Base-by-base conservation (phyloP, 352 stramenopile genomes). In the Plasmopara halstedii region DNA sequence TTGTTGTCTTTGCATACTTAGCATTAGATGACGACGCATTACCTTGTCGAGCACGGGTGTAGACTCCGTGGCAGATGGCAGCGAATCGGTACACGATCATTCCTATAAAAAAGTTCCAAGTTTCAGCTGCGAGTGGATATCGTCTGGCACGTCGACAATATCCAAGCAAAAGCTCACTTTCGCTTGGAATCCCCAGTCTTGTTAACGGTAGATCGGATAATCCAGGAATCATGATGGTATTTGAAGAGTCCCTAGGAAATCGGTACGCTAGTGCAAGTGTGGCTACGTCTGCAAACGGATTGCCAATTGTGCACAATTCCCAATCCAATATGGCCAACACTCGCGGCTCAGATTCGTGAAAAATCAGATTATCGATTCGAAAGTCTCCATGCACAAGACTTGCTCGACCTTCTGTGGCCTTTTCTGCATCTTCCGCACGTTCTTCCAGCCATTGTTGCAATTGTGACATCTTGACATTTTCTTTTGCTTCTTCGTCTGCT, bases 351-450 rank as follows among this genome's bases (percentile, higher is more conserved):
- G 80, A 92, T 13, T 80, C 75, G 57, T 94, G 80, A 62, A 87
- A 88, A 49, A 90, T 88, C 46, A 85, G 50, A 53, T 95, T 95
- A 56, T 94, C 84, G 19, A 95, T 74, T 32, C 77, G 79, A 64
- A 89, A 95, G 58, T 95, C 84, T 43, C 84, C 84, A 52, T 95
- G 84, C 6, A 94, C 79, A 36, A 95, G 75, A 32, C 64, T 58
- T 2, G 60, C 43, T 39, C 52, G 44, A 8, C 60, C 47, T 0
- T 27, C 46, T 2, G 59, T 83, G 20, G 81, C 73, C 33, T 62
- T 53, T 19, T 84, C 72, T 3, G 73, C 73, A 4, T 54, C 53
- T 14, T 78, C 67, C 13, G 71, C 73, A 19, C 80, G 53, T 5
- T 50, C 25, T 46, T 72, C 58, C 31, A 94, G 71, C 79, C 79